These are phyloP conservation scores for Mycosarcoma maydis DNA, from an alignment of 1,284 basidiomycete genomes.

Conservation along the genomic window DNA sequence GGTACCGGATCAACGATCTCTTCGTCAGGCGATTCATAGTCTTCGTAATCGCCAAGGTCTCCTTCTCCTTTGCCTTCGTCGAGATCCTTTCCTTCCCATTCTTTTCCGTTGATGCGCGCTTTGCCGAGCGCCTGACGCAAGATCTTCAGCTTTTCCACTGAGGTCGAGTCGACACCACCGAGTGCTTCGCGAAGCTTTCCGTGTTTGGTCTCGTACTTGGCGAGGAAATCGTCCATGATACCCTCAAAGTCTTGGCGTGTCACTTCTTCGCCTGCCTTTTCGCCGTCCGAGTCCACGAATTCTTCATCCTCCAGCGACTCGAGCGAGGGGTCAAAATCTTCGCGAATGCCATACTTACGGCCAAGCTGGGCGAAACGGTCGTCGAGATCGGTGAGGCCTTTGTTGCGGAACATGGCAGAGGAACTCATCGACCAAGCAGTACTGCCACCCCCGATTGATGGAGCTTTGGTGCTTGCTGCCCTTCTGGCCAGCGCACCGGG, in stretches of 20 bases:
- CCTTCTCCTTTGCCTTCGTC: slow-evolving; percentile 69
- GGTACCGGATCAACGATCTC: slow-evolving; percentile 48
- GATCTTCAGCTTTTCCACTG: slow-evolving; percentile 76
- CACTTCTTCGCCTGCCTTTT: slow-evolving; percentile 76
- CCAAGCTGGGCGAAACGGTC: slow-evolving; percentile 90
- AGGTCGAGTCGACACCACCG: slow-evolving; percentile 51
- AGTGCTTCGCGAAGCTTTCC: slow-evolving; percentile 76
- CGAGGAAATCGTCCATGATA: slow-evolving; percentile 93
- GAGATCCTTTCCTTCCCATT: slow-evolving; percentile 35
- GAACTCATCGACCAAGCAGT: slow-evolving; percentile 79
- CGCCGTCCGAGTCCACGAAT: slow-evolving; percentile 53
- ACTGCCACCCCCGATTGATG: slow-evolving; percentile 55
- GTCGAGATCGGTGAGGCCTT: slow-evolving; percentile 86
- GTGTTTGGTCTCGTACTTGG: slow-evolving; percentile 90
- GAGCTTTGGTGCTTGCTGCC: slow-evolving; percentile 56
- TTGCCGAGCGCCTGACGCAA: slow-evolving; percentile 57
- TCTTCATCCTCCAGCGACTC: slow-evolving; percentile 76
- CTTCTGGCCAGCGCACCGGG: slow-evolving; percentile 60
- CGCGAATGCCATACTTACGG: slow-evolving; percentile 45
- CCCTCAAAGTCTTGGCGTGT: slow-evolving; percentile 84
- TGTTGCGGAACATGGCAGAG: slow-evolving; percentile 92
- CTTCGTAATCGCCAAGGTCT: slow-evolving; percentile 78
- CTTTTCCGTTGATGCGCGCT: slow-evolving; percentile 47
- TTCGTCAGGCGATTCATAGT: slow-evolving; percentile 76
- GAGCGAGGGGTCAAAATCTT: slow-evolving; percentile 73